These are phyloP conservation scores for barrel medic (Medicago truncatula) DNA, from an alignment of 306 rosid genomes.

Conservation along the genomic window MtrunA17r5.0-ANR NC_053048.1:13004001-13004500, in stretches of 20 bases:
- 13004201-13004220: slow-evolving; percentile 1
- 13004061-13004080: slow-evolving; percentile 18
- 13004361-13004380: slow-evolving; percentile 1
- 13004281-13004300: slow-evolving; percentile 12
- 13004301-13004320: not conserved
- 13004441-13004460: slow-evolving; percentile 63
- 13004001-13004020: slow-evolving; percentile 7
- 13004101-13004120: slow-evolving; percentile 13
- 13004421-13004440: slow-evolving; percentile 7
- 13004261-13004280: slow-evolving; percentile 12
- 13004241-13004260: slow-evolving; percentile 19
- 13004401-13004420: not conserved
- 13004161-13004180: too few relatives aligned
- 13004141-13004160: not conserved
- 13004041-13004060: not conserved
- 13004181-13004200: too few relatives aligned
- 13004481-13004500: slow-evolving; percentile 63
- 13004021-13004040: slow-evolving; percentile 25
- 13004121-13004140: slow-evolving; percentile 18
- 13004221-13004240: not conserved
- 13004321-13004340: slow-evolving; percentile 16
- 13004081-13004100: slow-evolving; percentile 5
- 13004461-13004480: slow-evolving; percentile 64
- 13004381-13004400: not conserved
- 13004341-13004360: not conserved